A percentile compares a stretch with the other conserved stretches of the same genome.
Conservation (phyloP, 768 basidiomycete genomes). For the Rhodotorula diobovata region DNA sequence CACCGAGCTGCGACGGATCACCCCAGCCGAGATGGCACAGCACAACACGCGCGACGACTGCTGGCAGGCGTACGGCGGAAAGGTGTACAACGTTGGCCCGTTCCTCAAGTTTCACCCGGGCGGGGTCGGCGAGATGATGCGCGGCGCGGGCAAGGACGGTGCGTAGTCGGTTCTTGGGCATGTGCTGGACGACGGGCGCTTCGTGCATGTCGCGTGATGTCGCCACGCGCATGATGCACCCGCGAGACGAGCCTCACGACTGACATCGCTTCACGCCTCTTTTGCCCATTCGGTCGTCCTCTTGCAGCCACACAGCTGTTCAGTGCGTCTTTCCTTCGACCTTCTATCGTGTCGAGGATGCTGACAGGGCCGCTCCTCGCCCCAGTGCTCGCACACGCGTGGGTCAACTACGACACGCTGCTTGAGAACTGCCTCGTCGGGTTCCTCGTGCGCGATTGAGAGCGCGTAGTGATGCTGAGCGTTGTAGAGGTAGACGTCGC, state of each 20-base stretch:
- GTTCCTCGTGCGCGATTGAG: slow-evolving; percentile 66
- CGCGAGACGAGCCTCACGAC: too few relatives aligned
- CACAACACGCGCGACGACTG: slow-evolving; percentile 83
- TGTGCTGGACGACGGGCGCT: too few relatives aligned
- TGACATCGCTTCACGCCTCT: not conserved
- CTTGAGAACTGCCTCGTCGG: slow-evolving; percentile 88
- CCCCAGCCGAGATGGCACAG: slow-evolving; percentile 68
- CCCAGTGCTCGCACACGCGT: slow-evolving; percentile 84
- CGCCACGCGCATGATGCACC: too few relatives aligned
- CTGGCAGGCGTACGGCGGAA: slow-evolving; percentile 86
- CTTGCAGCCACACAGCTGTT: slow-evolving; percentile 69
- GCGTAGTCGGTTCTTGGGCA: not conserved
- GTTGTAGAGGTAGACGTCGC: not conserved
- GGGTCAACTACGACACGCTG: slow-evolving; percentile 97
- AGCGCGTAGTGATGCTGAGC: too few relatives aligned
- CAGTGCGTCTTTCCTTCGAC: slow-evolving; percentile 55
- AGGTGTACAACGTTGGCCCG: slow-evolving; percentile 92
- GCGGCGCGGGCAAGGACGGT: slow-evolving; percentile 90
- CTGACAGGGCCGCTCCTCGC: not conserved
- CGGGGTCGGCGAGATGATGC: slow-evolving; percentile 88
- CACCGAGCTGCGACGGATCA: slow-evolving; percentile 62
- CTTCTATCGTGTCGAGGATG: not conserved
- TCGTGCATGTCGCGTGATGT: too few relatives aligned
- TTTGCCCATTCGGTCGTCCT: too few relatives aligned
- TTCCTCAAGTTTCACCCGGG: slow-evolving; percentile 91